phyloP scores from a whole-genome alignment of 148 eudicot species.

The Rhododendron henanense region DNA sequence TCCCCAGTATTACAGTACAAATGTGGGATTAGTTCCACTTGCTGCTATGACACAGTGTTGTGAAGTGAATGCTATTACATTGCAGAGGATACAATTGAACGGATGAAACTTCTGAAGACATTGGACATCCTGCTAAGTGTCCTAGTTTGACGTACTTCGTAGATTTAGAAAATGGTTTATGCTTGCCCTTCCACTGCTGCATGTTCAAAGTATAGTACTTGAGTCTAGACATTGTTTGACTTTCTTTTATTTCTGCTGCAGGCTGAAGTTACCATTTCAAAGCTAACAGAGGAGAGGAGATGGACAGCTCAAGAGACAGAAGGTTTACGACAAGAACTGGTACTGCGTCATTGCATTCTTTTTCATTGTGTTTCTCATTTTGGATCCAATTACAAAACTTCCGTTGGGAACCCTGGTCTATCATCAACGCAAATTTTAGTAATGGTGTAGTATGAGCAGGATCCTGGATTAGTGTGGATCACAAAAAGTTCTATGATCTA shows the following conservation, averaged over 20 bases:
- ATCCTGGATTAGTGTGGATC: neutral
- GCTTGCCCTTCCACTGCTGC: neutral
- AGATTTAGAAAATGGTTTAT: neutral
- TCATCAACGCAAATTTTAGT: neutral
- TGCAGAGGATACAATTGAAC: neutral
- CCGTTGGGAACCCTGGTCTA: neutral
- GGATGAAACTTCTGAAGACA: neutral
- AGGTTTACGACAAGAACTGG: conserved; percentile 63
- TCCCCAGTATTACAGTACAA: no score
- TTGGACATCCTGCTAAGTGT: neutral
- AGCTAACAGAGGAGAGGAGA: conserved; percentile 64
- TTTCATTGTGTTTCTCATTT: neutral
- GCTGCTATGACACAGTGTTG: neutral
- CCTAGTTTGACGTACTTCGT: neutral
- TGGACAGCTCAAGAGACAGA: conserved; percentile 49
- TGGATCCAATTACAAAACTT: neutral
- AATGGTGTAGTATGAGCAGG: neutral
- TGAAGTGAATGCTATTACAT: neutral
- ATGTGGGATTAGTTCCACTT: neutral
- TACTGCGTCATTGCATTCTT: conserved; percentile 17
- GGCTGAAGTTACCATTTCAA: conserved; percentile 63
- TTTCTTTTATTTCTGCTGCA: conserved; percentile 19
- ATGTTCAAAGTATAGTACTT: neutral
- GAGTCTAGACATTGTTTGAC: conserved; percentile 10
- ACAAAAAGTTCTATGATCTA: neutral